A percentile compares a stretch with the other conserved stretches of the same genome.
phyloP scores from a whole-genome alignment of 2,329 filamentous ascomycete genomes.

The Alternaria conjuncta region DNA sequence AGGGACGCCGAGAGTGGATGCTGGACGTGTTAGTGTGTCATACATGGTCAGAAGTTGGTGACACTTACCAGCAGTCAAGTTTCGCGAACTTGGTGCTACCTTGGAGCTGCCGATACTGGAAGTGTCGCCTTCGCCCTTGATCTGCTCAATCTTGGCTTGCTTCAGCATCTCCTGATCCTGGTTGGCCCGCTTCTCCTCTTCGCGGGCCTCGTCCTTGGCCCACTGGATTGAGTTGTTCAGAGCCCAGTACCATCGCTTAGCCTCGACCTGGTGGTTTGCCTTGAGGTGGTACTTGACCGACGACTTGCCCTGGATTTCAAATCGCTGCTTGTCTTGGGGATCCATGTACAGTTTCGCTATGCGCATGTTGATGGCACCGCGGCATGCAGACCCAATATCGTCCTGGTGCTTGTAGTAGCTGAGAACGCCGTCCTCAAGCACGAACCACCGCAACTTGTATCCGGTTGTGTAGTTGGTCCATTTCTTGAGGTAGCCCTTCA shows the following conservation, averaged over 20 bases:
- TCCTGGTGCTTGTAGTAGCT: constrained; percentile 99
- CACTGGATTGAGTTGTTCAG: constrained; percentile 98
- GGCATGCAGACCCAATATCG: constrained; percentile 92
- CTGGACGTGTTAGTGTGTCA: constrained; percentile 13
- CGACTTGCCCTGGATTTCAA: constrained; percentile 97
- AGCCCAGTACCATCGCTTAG: constrained; percentile 99
- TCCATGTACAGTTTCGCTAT: constrained; percentile 97
- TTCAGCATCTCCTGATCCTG: constrained; percentile 74
- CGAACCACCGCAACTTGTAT: constrained; percentile 97
- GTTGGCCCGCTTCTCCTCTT: constrained; percentile 79
- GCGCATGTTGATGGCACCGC: constrained; percentile 97
- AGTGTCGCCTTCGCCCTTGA: constrained; percentile 52
- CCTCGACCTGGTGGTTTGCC: constrained; percentile 96
- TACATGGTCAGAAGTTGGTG: not conserved
- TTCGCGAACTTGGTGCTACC: constrained; percentile 30
- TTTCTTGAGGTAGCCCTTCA: constrained; percentile 99
- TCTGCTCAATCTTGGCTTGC: constrained; percentile 80
- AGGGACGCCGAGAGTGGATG: constrained; percentile 58
- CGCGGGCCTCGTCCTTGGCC: constrained; percentile 94
- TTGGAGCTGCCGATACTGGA: constrained; percentile 47
- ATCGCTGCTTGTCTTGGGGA: constrained; percentile 93
- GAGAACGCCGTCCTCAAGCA: constrained; percentile 93
- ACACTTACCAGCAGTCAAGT: constrained; percentile 39
- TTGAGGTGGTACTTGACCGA: constrained; percentile 98
- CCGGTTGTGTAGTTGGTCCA: constrained; percentile 99